Percentiles rank a stretch among this genome's conserved stretches.
Evolutionary conservation across 352 stramenopile species (phyloP).

Genomic region (Phytophthora vignae): DNA sequence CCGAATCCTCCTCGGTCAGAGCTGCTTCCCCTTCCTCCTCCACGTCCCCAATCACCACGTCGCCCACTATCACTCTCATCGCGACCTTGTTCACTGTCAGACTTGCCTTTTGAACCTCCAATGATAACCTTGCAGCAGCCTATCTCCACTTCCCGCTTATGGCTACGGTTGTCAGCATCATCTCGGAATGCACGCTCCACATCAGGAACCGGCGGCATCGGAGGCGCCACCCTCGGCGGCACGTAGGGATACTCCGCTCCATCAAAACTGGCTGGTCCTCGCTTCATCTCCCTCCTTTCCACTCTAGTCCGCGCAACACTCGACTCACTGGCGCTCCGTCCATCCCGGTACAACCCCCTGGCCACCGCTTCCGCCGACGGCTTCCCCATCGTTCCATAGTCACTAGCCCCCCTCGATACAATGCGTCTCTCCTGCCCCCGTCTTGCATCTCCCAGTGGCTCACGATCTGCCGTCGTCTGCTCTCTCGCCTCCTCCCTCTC

Average conservation of each 20-base stretch:
- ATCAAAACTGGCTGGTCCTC: slow-evolving; percentile 19
- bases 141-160: slow-evolving; percentile 40
- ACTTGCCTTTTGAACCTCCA: slow-evolving; percentile 18
- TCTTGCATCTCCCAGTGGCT: neutral
- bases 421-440: slow-evolving; percentile 7
- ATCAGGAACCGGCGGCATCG: slow-evolving; percentile 17
- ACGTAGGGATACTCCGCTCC: slow-evolving; percentile 24
- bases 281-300: slow-evolving; percentile 5
- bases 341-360: slow-evolving; percentile 30
- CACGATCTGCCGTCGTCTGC: slow-evolving; percentile 8
- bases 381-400: slow-evolving; percentile 36
- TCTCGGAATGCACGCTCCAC: slow-evolving; percentile 36
- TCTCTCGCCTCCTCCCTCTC: slow-evolving; percentile 3
- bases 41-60: slow-evolving; percentile 11
- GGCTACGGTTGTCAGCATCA: slow-evolving; percentile 22
- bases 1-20: slow-evolving; percentile 12
- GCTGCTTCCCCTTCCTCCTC: slow-evolving; percentile 19
- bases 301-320: slow-evolving; percentile 13
- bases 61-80: slow-evolving; percentile 11
- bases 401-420: neutral
- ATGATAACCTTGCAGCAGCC: slow-evolving; percentile 54
- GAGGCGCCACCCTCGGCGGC: slow-evolving; percentile 14
- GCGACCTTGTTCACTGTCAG: slow-evolving; percentile 5
- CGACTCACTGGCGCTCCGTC: slow-evolving; percentile 27
- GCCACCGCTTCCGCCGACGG: slow-evolving; percentile 37